Conservation (phyloP, 495 filamentous ascomycete species). For the Podospora didyma region DNA sequence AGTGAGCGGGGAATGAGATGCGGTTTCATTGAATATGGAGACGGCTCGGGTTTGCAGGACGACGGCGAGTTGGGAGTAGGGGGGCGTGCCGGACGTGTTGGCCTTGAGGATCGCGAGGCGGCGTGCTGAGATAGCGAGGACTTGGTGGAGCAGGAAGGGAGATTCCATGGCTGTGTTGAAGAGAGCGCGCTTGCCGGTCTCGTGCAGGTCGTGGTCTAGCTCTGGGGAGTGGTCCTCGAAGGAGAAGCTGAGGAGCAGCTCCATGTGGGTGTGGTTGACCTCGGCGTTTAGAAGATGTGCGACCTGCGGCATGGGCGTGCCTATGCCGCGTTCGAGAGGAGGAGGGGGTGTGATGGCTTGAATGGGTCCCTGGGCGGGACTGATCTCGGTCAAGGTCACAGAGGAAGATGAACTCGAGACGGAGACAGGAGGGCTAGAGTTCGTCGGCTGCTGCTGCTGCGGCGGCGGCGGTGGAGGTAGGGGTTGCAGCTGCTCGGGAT, state of each 20-base stretch:
- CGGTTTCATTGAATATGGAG: slow-evolving; percentile 32
- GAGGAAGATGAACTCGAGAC: too few species aligned
- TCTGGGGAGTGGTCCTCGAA: slow-evolving; percentile 26
- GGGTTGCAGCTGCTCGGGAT: too few species aligned
- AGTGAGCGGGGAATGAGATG: slow-evolving; percentile 20
- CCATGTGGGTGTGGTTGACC: slow-evolving; percentile 36
- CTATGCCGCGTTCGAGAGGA: too few species aligned
- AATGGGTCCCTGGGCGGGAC: too few species aligned
- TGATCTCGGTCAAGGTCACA: too few species aligned
- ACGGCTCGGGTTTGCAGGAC: slow-evolving; percentile 33
- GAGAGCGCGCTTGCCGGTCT: slow-evolving; percentile 11
- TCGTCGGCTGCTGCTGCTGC: too few species aligned
- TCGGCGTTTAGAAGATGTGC: slow-evolving; percentile 9
- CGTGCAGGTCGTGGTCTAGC: slow-evolving; percentile 16
- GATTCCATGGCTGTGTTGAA: slow-evolving; percentile 20
- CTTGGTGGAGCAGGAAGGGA: slow-evolving; percentile 32
- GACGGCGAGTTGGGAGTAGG: slow-evolving; percentile 26
- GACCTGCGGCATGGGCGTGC: too few species aligned
- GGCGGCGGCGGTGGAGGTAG: too few species aligned
- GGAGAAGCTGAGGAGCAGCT: slow-evolving; percentile 33
- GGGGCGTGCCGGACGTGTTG: slow-evolving; percentile 9
- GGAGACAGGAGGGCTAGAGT: too few species aligned
- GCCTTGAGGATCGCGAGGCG: slow-evolving; percentile 27
- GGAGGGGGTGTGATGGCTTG: too few species aligned
- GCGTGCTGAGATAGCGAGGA: slow-evolving; percentile 34